Evolutionary conservation across 768 basidiomycete genomes (phyloP).

Genomic region (Hydnomerulius pinastri): DNA sequence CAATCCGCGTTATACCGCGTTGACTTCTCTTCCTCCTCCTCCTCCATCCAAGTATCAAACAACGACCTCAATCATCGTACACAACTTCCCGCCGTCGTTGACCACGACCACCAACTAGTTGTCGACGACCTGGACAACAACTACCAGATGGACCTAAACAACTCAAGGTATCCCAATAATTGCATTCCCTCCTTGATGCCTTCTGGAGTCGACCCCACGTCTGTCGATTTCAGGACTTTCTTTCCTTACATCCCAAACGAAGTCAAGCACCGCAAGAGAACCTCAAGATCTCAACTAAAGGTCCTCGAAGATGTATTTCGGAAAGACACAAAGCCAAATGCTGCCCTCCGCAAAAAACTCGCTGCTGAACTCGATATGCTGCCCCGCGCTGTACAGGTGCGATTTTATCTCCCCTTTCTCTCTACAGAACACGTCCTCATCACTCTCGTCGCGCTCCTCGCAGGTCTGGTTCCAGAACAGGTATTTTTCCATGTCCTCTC

Average conservation of each 20-base stretch:
- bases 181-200: slow-evolving; percentile 50
- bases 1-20: slow-evolving; percentile 26
- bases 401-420: slow-evolving; percentile 17
- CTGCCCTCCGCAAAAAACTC: slow-evolving; percentile 73
- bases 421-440: slow-evolving; percentile 21
- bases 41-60: slow-evolving; percentile 3
- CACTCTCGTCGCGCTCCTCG: slow-evolving; percentile 16
- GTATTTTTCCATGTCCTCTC: slow-evolving; percentile 35
- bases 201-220: slow-evolving; percentile 58
- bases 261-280: slow-evolving; percentile 92
- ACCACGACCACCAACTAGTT: not conserved
- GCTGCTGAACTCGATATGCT: slow-evolving; percentile 89
- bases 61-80: slow-evolving; percentile 6
- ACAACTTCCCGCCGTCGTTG: slow-evolving; percentile 14
- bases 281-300: slow-evolving; percentile 84
- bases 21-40: slow-evolving; percentile 14
- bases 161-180: slow-evolving; percentile 37
- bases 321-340: slow-evolving; percentile 90
- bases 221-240: slow-evolving; percentile 81
- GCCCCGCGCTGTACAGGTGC: slow-evolving; percentile 91
- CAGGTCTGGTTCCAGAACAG: slow-evolving; percentile 94
- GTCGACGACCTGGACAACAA: slow-evolving; percentile 16
- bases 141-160: slow-evolving; percentile 29
- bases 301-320: slow-evolving; percentile 87
- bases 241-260: slow-evolving; percentile 89